Evolutionary conservation across 1,139 yeast genomes (phyloP), one percentile per base, ranked within the genome.

Genomic region (Taphrina deformans): DNA sequence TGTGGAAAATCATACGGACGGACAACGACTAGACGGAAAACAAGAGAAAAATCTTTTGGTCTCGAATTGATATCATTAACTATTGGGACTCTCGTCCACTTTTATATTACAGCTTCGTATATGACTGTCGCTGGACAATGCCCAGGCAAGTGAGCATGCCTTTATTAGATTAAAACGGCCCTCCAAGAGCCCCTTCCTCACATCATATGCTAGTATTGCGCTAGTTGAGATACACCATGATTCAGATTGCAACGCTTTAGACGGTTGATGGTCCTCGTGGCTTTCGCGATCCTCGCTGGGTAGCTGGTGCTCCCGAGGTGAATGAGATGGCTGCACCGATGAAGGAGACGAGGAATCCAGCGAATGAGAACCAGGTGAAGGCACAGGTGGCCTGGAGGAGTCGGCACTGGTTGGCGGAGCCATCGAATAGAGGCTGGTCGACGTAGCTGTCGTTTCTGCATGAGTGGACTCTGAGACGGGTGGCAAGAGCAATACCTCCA

Each of bases 401-500:
- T 83, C 97, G 89, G 82, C 99, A 93, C 82, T 97, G 85, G 72
- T 84, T 87, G 31, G 79, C 71, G 55, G 86, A 81, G 71, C 96
- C 96, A 80, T 89, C 92, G 70, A 87, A 77, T 71, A 91, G 83
- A 69, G 77, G 79, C 82, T 92, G 90, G 71, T 85, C 80, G 71
- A 90, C 69, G 82, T 89, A 91, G 66, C 66, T 70, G 69, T 80
- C 71, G 84, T 90, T 88, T 71, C 79, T 67, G 82, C 99, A 93
- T 56, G 96, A 87, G 83, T 91, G 97, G 69, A 81, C 83, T 77
- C 90, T 84, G 76, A 88, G 86, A 73, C 86, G 95, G 70, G 91
- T 96, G 66, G 97, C 98, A 76, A 93, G 80, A 64, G 97, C 96
- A 67, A 96, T 85, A 71, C 93, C 98, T 71, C 89, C 98, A 66